Base-by-base conservation (phyloP, 108 stramenopile species). In the Schizochytrium sp. region DNA sequence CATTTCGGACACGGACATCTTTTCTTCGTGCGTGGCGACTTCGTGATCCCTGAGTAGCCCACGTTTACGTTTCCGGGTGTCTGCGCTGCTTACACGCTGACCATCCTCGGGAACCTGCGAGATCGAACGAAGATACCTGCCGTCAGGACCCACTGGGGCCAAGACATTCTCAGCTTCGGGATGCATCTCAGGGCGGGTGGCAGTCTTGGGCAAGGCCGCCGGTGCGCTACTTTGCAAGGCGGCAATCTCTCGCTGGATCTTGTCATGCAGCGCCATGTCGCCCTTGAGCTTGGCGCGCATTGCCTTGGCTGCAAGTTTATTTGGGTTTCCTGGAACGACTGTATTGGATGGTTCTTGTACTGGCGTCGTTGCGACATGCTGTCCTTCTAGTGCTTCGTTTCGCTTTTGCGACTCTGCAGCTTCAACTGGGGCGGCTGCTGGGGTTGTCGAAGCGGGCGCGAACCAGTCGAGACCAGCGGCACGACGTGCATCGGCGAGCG, bases 241-340 rank as follows among this genome's bases (percentile, higher is more conserved):
- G 0, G 44, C 51, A 6, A 83, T 34, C 76, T 83, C 48, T 12
- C 25, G 44, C 76, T 83, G 76, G 6, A 83, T 43, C 12, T 23
- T 47, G 23, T 53, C 76, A 34, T 83, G 51, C 6, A 83, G 51
- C 51, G 45, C 76, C 19, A 53, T 83, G 76, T 83, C 76, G 16
- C 76, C 76, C 48, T 47, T 53, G 19, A 83, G 76, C 76, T 53
- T 83, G 45, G 76, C 76, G 6, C 76, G 45, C 76, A 83, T 83
- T 2, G 76, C 76, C 51, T 83, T 83, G 18, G 76, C 76, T 8
- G 76, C 51, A 1, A 83, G 76, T 2, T 83, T 83, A 45, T 83
- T 83, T 21, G 23, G 18, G 4, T 83, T 34, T 34, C 34, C 34
- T 34, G 34, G 34, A 34, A 34, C 34, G 34, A 34, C 34, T 34